These are phyloP conservation scores for Fusarium palustre DNA, from an alignment of 2,329 filamentous ascomycete species.

Conservation along the genomic window DNA sequence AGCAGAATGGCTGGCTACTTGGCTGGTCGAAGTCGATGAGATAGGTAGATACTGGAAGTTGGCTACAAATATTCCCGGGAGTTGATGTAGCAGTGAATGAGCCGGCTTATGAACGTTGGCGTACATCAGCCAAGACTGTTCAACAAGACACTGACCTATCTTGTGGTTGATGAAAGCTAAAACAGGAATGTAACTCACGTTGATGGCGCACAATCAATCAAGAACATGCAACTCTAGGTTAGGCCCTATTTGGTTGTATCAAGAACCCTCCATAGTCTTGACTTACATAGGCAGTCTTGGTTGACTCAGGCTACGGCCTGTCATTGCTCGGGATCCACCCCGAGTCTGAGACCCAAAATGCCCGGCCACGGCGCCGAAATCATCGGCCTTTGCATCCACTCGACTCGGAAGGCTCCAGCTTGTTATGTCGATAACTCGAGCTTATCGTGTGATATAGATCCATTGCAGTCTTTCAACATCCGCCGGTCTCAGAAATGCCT, in stretches of 20 bases:
- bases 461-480: background rate
- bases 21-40: background rate
- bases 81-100: background rate
- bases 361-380: conserved; percentile 5
- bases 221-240: background rate
- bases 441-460: background rate
- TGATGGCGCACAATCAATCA: background rate
- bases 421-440: background rate
- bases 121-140: background rate
- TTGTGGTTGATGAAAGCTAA: background rate
- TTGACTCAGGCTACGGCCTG: too few relatives aligned
- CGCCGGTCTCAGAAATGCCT: background rate
- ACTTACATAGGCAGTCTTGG: background rate
- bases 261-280: rapidly evolving
- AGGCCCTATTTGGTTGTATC: background rate
- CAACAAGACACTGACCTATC: background rate
- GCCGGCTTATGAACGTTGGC: background rate
- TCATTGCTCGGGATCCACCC: conserved; percentile 5
- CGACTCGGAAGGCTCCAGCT: background rate
- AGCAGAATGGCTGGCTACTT: background rate
- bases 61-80: background rate
- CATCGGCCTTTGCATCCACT: background rate
- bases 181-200: too few relatives aligned
- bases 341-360: background rate
- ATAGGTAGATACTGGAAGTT: background rate